Conservation (phyloP, 495 filamentous ascomycete genomes). For the Aeminium ludgeri region DNA sequence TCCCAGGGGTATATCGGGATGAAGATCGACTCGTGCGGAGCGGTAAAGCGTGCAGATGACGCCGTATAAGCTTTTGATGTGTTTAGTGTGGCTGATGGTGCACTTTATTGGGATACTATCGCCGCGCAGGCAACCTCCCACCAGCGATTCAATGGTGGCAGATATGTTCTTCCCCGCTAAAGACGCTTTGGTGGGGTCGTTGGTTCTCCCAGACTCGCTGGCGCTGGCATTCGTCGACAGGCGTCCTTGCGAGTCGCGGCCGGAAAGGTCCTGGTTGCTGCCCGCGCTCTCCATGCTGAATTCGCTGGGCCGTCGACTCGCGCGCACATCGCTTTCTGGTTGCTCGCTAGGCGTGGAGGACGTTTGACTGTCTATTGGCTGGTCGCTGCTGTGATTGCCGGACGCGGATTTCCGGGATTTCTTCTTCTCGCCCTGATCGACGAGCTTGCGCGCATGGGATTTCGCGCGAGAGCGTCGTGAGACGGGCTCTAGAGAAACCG, state of each 20-base stretch:
- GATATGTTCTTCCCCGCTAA: conserved; percentile 53
- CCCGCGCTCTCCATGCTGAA: conserved; percentile 47
- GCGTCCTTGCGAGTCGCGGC: background rate
- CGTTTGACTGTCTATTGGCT: conserved; percentile 1
- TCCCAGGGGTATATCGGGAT: conserved; percentile 51
- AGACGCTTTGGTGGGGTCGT: conserved; percentile 29
- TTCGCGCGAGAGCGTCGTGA: conserved; percentile 36
- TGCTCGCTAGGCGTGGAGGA: conserved; percentile 1
- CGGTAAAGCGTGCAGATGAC: conserved; percentile 87
- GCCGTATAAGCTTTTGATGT: conserved; percentile 74
- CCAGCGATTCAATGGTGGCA: conserved; percentile 65
- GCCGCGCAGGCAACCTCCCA: conserved; percentile 71
- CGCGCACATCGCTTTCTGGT: background rate
- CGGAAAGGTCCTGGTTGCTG: conserved; percentile 30
- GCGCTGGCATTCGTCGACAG: conserved; percentile 27
- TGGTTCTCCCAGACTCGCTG: conserved; percentile 22
- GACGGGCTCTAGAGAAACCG: conserved; percentile 66
- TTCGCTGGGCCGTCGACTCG: conserved; percentile 41
- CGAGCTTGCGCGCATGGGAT: conserved; percentile 16
- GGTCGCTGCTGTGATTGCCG: conserved; percentile 5
- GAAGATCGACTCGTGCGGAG: conserved; percentile 77
- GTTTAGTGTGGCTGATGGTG: conserved; percentile 67
- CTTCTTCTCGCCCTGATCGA: conserved; percentile 3
- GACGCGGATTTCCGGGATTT: conserved; percentile 1
- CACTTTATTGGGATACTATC: conserved; percentile 68